Evolutionary conservation across 2,329 filamentous ascomycete genomes (phyloP), one percentile per base, ranked within the genome.

Genomic region (Exserohilum rostratum): DNA sequence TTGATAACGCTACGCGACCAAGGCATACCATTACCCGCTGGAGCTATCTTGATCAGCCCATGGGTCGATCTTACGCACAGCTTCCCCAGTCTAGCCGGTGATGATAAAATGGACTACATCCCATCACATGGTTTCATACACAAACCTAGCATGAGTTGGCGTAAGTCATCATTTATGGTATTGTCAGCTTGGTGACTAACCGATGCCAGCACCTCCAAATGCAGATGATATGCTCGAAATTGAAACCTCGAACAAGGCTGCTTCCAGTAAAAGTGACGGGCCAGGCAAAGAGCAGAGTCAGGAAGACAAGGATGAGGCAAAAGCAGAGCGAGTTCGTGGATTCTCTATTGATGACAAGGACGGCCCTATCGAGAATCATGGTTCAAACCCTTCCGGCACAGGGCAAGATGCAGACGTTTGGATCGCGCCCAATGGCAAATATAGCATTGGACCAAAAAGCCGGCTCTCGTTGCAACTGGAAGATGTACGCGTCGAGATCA

Each of bases 11-110:
- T 98, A 57, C 87, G 95, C 58, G 93, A 98, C 69, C 89, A 90
- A 70, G 89, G 87, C 0, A 80, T 96, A 12, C 90, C 93, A 5
- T 76, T 97, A 22, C 95, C 95, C 0, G 93, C 95, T 2, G 95
- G 95, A 1, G 93, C 90, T 4, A 87, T 98, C 39, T 80, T 98
- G 35, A 90, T 98, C 46, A 96, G 91, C 45, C 95, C 95, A 0
- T 99, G 95, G 95, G 92, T 93, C 7, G 95, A 99, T 72, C 78
- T 98, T 48, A 96, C 91, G 0, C 93, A 98, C 72, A 97, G 93
- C 0, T 98, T 98, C 61, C 95, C 95, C 0, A 97, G 93, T 62
- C 84, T 96, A n/a, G 83, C 85, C 2, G 84, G 81, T 5, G 85
- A 91, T 35, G 87, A 85, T 45, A 84, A 85, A 0, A 76, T 91